Evolutionary conservation across 2,329 filamentous ascomycete genomes (phyloP).

Genomic region (Penicillium sp.): DNA sequence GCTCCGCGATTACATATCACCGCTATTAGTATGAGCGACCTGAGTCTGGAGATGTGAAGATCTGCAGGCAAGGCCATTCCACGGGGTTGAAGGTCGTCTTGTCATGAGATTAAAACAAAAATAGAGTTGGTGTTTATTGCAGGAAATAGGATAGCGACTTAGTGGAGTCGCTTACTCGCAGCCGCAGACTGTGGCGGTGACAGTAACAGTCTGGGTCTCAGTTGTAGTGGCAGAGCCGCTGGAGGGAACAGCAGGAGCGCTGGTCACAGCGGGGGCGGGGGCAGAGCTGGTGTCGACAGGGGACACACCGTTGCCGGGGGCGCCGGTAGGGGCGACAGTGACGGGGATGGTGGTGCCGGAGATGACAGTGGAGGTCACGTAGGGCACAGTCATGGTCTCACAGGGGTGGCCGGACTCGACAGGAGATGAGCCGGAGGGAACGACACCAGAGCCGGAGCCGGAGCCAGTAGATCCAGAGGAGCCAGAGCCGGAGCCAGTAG

Average conservation of each 20-base stretch:
- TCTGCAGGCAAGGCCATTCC: slow-evolving; percentile 26
- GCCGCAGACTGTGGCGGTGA: slow-evolving; percentile 27
- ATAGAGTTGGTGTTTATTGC: neutral
- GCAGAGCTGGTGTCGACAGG: slow-evolving; percentile 7
- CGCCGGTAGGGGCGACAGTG: neutral
- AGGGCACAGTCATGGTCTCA: slow-evolving; percentile 6
- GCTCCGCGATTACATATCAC: neutral
- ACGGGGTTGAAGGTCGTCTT: slow-evolving; percentile 19
- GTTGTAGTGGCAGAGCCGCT: slow-evolving; percentile 14
- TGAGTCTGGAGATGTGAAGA: slow-evolving; percentile 10
- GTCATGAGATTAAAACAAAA: slow-evolving; percentile 13
- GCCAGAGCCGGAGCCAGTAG: neutral
- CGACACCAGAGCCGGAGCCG: neutral
- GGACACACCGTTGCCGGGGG: neutral
- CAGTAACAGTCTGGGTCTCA: slow-evolving; percentile 16
- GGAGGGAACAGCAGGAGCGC: slow-evolving; percentile 11
- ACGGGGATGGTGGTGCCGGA: neutral
- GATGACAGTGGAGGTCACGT: slow-evolving; percentile 5
- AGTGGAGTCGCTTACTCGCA: slow-evolving; percentile 20
- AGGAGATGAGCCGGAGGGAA: neutral
- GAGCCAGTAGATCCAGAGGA: slow-evolving; percentile 2
- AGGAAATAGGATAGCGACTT: neutral
- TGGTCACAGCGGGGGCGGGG: slow-evolving; percentile 14
- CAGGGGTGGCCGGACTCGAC: neutral
- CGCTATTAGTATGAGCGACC: neutral